Base-by-base conservation (phyloP, 306 rosid genomes). In the Glycine latifolia region DNA sequence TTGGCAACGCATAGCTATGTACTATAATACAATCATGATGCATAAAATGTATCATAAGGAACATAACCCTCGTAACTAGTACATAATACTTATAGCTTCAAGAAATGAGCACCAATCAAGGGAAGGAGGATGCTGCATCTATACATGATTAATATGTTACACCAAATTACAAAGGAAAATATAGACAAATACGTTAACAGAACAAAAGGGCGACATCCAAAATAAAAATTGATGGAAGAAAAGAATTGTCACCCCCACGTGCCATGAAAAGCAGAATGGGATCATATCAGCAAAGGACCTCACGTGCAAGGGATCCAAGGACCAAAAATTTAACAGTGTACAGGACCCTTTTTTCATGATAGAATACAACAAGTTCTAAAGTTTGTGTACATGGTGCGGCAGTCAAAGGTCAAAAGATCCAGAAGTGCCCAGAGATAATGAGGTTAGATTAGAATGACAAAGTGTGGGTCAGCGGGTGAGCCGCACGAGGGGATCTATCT, bases 261-360 rank as follows among this genome's bases (percentile, higher is more conserved):
- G 89, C 78, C 91, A 86, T 83, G 91, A 82, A 90, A 90, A 92
- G 91, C 88, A 85, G 74, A 88, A 87, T 82, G 84, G 88, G 55
- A 84, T 84, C 79, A 82, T 78, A 80, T 44, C 62, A 77, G 31
- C 75, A 50, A 81, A 85, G 92, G 85, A 91, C 55, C 81, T 90
- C 94, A 93, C 90, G 94, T 93, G 97, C 93, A 93, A 90, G 85
- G 89, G 89, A 89, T 90, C 90, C 91, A 85, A 87, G 84, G 75
- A 65, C 26, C 10, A 55, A 13, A 26, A 54, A 44, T 15, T 73
- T 58, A 77, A 50, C 79, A 3, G 44, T 83, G 48, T 20, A 35
- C 12, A 50, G 31, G 43, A 52, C 53, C 65, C 76, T 71, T 82
- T 26, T 75, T 75, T 67, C 16, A 59, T 47, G 60, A 68, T 26